phyloP scores from a whole-genome alignment of 1,139 yeast species.

The Taiozyma sp. region DNA sequence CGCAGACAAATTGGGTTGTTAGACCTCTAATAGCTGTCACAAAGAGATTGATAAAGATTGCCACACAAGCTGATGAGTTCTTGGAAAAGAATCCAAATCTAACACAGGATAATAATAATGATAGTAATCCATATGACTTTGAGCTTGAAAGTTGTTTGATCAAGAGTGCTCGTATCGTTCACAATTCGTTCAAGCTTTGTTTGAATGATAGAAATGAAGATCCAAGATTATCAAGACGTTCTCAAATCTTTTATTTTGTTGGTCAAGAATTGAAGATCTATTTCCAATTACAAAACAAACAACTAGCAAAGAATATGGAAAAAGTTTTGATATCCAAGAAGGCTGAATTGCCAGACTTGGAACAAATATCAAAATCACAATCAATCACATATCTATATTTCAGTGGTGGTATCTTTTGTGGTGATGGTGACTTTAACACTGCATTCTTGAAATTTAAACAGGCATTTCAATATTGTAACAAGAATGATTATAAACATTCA shows the following conservation, averaged over 20 bases:
- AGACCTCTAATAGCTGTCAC: slow-evolving; percentile 50
- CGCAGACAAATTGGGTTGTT: slow-evolving; percentile 63
- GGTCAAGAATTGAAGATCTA: slow-evolving; percentile 69
- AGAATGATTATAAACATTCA: slow-evolving; percentile 27
- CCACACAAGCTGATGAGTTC: slow-evolving; percentile 25
- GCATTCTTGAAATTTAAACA: slow-evolving; percentile 44
- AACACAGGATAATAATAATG: slow-evolving; percentile 13
- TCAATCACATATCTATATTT: slow-evolving; percentile 60
- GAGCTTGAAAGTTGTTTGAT: slow-evolving; percentile 34
- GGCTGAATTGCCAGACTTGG: slow-evolving; percentile 45
- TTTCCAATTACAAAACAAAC: slow-evolving; percentile 61
- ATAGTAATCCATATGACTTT: slow-evolving; percentile 10
- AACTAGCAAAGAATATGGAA: slow-evolving; percentile 73
- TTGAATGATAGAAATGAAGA: slow-evolving; percentile 70
- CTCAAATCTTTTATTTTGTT: slow-evolving; percentile 69
- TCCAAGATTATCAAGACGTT: slow-evolving; percentile 43
- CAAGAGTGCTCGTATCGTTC: slow-evolving; percentile 55
- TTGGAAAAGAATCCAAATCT: slow-evolving; percentile 15
- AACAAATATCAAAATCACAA: slow-evolving; percentile 43
- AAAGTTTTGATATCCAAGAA: slow-evolving; percentile 61
- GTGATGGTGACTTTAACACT: slow-evolving; percentile 50
- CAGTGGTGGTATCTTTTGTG: slow-evolving; percentile 55
- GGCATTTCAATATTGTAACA: slow-evolving; percentile 39
- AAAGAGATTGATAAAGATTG: slow-evolving; percentile 43
- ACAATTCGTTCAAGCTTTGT: slow-evolving; percentile 71